Base-by-base conservation (phyloP, 805 yeast genomes). In the Yarrowia sp. region DNA sequence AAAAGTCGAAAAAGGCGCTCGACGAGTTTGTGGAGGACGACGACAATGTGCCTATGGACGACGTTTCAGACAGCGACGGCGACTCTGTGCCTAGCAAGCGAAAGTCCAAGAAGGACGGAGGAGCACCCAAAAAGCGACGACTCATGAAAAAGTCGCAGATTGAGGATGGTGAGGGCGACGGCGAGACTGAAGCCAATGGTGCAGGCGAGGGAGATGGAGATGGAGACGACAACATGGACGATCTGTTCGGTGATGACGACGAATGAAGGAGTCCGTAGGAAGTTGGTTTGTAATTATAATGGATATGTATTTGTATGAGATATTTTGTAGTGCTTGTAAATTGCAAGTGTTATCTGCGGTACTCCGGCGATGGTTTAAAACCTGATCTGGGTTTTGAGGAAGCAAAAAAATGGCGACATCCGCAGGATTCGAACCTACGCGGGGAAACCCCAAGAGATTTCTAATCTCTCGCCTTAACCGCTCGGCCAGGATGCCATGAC, bases 161-260 rank as follows among this genome's bases (percentile, higher is more conserved):
- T 32, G 67, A 62, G 71, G 80, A 57, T 71, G 76, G 74, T 5
- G 69, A 71, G 17, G 82, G 79, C 66, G 75, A 60, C 75, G 80
- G 61, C 79, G 75, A 33, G 83, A 38, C 38, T 35, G 38, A 35
- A 4, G 33, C 47, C 47, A 43, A 43, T 18, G 47, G 47, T 70
- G 84, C 79, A 68, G 70, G 53, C 3, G 68, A 44, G 3, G 68
- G 63, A 6, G 68, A 60, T 13, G 67, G 67, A 47, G 71, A 68
- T 15, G 67, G 62, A 18, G 68, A 68, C 9, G 68, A 68, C 10
- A 67, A 65, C 7, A 68, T 51, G 18, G 68, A 67, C 31, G 72
- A 69, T 43, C 68, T 68, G 33, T 69, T 70, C 36, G 74, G 70
- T 2, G 73, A 69, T 33, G 67, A 68, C 11, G 50, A 58, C 2